phyloP scores from a whole-genome alignment of 2,329 filamentous ascomycete species.

The Trichoderma koningiopsis region DNA sequence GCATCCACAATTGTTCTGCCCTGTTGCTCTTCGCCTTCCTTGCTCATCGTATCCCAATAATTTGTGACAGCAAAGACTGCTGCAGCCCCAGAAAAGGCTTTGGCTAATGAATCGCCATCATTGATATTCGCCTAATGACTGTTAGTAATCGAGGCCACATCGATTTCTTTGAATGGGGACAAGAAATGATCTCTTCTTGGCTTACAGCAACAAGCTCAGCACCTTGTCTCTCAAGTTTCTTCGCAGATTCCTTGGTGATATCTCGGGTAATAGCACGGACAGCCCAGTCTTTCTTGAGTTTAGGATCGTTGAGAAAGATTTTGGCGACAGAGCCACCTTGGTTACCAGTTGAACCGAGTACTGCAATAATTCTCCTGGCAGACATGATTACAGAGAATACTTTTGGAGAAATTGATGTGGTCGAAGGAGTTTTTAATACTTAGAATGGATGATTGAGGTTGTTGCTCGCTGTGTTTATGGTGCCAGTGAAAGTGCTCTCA shows the following conservation, averaged over 20 bases:
- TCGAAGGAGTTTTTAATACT: too few species aligned
- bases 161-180: too few species aligned
- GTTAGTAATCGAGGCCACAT: too few species aligned
- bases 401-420: too few species aligned
- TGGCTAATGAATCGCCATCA: conserved; percentile 3
- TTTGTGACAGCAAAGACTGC: background rate
- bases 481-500: too few species aligned
- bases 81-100: background rate
- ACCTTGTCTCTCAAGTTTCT: background rate
- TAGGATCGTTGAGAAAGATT: background rate
- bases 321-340: too few species aligned
- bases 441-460: too few species aligned
- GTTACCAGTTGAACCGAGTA: too few species aligned
- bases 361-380: too few species aligned
- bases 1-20: background rate
- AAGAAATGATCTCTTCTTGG: background rate
- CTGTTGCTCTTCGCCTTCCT: background rate
- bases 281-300: background rate
- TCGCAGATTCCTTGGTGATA: background rate
- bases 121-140: background rate
- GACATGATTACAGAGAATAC: too few species aligned
- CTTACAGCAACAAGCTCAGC: conserved; percentile 8
- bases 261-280: conserved; percentile 9
- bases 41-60: conserved; percentile 8
- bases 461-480: too few species aligned